Percentiles rank a stretch among this genome's conserved stretches.
These are phyloP conservation scores for Boletus mariae DNA, from an alignment of 1,284 basidiomycete species.

Conservation along the genomic window DNA sequence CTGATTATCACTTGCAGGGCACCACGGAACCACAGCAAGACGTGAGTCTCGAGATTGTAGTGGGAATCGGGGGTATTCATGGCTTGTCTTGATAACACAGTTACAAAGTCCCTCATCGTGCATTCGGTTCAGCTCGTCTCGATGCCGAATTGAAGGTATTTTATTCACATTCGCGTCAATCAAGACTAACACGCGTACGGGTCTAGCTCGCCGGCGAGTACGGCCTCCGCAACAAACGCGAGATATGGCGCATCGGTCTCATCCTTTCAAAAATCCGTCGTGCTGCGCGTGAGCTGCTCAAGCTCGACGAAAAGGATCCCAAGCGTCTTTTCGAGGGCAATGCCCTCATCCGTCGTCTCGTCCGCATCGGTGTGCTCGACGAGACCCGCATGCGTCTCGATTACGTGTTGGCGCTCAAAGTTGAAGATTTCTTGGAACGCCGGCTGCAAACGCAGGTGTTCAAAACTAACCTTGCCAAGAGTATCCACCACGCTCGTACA, in stretches of 20 bases:
- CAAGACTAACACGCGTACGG: slow-evolving; percentile 5
- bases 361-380: slow-evolving; percentile 99
- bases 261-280: slow-evolving; percentile 99
- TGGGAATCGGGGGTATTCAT: slow-evolving; percentile 63
- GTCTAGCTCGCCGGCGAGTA: slow-evolving; percentile 96
- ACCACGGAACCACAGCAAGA: slow-evolving; percentile 85
- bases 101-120: slow-evolving; percentile 97
- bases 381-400: slow-evolving; percentile 99
- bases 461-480: slow-evolving; percentile 98
- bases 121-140: slow-evolving; percentile 97
- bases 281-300: slow-evolving; percentile 99
- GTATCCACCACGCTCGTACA: slow-evolving; percentile 97
- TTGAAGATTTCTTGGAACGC: slow-evolving; percentile 99
- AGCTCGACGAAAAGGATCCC: slow-evolving; percentile 99
- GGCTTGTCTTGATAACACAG: slow-evolving; percentile 47
- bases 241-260: slow-evolving; percentile 99
- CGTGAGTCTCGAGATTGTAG: slow-evolving; percentile 80
- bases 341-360: slow-evolving; percentile 97
- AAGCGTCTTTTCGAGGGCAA: slow-evolving; percentile 99
- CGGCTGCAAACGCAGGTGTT: slow-evolving; percentile 99
- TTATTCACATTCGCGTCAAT: background rate
- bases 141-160: slow-evolving; percentile 97
- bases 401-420: slow-evolving; percentile 99
- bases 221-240: slow-evolving; percentile 99
- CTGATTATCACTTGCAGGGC: slow-evolving; percentile 58